Conservation (phyloP, 2,329 filamentous ascomycete species). For the Colletotrichum tanaceti region DNA sequence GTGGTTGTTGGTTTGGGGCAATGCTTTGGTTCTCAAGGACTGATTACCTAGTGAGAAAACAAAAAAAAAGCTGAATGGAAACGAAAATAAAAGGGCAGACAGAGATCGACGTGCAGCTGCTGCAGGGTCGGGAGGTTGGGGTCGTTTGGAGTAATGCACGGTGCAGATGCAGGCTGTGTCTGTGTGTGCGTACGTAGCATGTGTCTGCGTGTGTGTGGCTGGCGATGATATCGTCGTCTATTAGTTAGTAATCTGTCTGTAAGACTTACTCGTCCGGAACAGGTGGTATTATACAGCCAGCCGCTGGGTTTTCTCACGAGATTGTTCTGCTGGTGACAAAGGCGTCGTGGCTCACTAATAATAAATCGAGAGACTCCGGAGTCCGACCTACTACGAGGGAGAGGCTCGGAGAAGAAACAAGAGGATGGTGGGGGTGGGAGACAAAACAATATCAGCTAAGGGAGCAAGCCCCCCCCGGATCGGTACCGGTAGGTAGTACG, state of each 20-base stretch:
- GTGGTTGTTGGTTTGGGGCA: too few relatives aligned
- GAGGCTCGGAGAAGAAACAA: slow-evolving; percentile 14
- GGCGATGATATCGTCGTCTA: neutral
- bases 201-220: slow-evolving; percentile 2
- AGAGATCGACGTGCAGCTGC: slow-evolving; percentile 30
- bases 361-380: neutral
- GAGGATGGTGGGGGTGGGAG: neutral
- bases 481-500: too few relatives aligned
- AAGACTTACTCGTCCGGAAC: too few relatives aligned
- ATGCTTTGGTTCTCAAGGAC: slow-evolving; percentile 19
- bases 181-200: slow-evolving; percentile 1
- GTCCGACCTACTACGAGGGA: neutral
- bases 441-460: neutral
- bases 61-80: too few relatives aligned
- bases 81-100: slow-evolving; percentile 1
- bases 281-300: neutral
- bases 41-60: too few relatives aligned
- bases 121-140: slow-evolving; percentile 28
- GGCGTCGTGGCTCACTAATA: neutral
- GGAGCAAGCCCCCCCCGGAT: slow-evolving; percentile 27
- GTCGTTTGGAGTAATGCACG: slow-evolving; percentile 4
- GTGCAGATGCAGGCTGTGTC: neutral
- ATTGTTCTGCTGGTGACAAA: neutral
- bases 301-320: neutral
- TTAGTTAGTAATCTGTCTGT: neutral